Evolutionary conservation across 805 yeast genomes (phyloP).

Genomic region (Ogataea paraovalis): DNA sequence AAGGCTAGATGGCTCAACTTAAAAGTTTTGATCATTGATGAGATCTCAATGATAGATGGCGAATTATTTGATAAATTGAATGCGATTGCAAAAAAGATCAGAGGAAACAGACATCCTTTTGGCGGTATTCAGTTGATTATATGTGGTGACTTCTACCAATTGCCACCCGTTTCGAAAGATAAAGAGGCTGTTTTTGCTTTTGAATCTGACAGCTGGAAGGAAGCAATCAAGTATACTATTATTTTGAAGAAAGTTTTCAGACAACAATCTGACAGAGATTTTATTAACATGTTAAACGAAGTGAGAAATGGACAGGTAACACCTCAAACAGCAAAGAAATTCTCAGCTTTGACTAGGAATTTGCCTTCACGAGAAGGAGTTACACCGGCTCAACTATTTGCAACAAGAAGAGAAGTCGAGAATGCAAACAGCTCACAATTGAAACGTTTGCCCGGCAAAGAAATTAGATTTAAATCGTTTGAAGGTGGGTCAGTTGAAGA

Average conservation of each 20-base stretch:
- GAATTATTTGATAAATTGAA: conserved; percentile 60
- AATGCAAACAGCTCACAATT: conserved; percentile 54
- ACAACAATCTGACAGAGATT: conserved; percentile 68
- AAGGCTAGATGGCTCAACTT: conserved; percentile 50
- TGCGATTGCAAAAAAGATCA: conserved; percentile 49
- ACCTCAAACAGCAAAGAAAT: conserved; percentile 43
- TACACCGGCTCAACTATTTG: conserved; percentile 69
- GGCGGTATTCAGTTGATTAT: conserved; percentile 77
- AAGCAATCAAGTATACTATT: conserved; percentile 52
- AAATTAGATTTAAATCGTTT: conserved; percentile 41
- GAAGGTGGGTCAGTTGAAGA: conserved; percentile 52
- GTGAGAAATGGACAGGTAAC: conserved; percentile 62
- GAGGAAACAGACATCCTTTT: conserved; percentile 50
- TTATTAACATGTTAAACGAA: conserved; percentile 72
- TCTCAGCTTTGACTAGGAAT: conserved; percentile 48
- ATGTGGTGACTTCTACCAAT: conserved; percentile 79
- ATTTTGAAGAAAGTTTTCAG: conserved; percentile 65
- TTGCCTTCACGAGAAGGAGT: conserved; percentile 52
- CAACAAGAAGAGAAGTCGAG: conserved; percentile 72
- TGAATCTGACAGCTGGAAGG: conserved; percentile 60
- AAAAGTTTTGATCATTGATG: conserved; percentile 68
- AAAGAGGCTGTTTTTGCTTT: conserved; percentile 50
- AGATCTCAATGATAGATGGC: conserved; percentile 78
- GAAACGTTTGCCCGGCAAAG: conserved; percentile 39
- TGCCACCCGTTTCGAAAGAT: conserved; percentile 63